Percentiles rank a stretch among this genome's conserved stretches.
Evolutionary conservation across 441 rosid genomes (phyloP).

Genomic region (Brassica balearica): DNA sequence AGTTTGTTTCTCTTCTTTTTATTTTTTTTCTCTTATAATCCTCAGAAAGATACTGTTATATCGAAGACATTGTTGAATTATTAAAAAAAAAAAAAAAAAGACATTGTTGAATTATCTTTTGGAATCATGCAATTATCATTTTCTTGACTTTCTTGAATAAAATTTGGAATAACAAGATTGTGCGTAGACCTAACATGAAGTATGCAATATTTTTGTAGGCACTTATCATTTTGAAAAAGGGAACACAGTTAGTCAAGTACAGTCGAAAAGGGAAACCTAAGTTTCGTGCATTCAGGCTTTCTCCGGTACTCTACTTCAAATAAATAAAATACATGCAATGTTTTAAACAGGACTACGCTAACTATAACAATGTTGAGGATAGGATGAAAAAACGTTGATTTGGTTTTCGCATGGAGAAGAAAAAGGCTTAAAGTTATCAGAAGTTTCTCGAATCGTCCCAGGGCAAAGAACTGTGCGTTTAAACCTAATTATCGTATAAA

Average conservation of each 20-base stretch:
- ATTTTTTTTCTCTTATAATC: not conserved
- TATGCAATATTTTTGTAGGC: conserved; percentile 49
- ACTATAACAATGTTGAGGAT: conserved; percentile 45
- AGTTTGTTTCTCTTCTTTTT: conserved; percentile 46
- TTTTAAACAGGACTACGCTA: not conserved
- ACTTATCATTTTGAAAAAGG: conserved; percentile 78
- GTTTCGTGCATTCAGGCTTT: conserved; percentile 89
- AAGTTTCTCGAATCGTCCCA: conserved; percentile 67
- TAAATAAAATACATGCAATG: not conserved
- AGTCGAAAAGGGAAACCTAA: conserved; percentile 94
- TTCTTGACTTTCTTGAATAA: not conserved
- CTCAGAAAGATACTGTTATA: not conserved
- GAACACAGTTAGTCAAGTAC: conserved; percentile 85
- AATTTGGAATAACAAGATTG: not conserved
- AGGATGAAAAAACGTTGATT: conserved; percentile 83
- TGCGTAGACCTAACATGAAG: not conserved
- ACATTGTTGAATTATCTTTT: too few relatives aligned
- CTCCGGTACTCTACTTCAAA: conserved; percentile 54
- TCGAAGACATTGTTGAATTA: not conserved
- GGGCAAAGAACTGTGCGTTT: conserved; percentile 95
- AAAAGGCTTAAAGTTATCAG: conserved; percentile 60
- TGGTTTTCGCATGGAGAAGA: conserved; percentile 86
- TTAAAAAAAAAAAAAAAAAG: too few relatives aligned
- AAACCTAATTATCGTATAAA: not conserved
- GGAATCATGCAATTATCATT: not conserved